These are phyloP conservation scores for Tetraselmis chui DNA, from an alignment of 139 green algal genomes.

Conservation along the genomic window DNA sequence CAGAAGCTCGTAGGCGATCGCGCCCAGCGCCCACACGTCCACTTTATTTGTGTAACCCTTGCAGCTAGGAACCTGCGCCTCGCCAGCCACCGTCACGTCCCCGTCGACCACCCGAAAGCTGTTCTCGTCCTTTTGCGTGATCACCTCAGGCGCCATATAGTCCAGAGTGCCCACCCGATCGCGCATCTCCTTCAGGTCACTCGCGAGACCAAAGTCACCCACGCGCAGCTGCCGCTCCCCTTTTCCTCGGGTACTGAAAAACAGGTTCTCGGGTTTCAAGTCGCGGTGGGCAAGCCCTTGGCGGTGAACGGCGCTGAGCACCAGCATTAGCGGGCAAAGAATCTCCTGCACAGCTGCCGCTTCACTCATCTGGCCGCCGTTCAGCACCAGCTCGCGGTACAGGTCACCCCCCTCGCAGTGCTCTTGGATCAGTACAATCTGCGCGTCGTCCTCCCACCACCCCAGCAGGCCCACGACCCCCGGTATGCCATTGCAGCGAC, in stretches of 20 bases:
- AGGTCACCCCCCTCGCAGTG: neutral
- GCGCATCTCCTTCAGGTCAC: constrained; percentile 19
- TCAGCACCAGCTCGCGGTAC: neutral
- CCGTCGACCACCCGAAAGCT: neutral
- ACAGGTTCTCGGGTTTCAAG: constrained; percentile 40
- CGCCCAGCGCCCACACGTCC: constrained; percentile 34
- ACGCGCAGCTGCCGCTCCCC: neutral
- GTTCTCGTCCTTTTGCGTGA: neutral
- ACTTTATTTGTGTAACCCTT: constrained; percentile 32
- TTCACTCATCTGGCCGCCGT: neutral
- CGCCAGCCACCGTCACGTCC: neutral
- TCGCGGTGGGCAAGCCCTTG: constrained; percentile 9
- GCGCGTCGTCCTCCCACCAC: neutral
- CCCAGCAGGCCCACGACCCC: neutral
- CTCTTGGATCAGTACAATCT: neutral
- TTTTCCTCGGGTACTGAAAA: constrained; percentile 2
- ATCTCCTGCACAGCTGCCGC: neutral
- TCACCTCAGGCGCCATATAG: constrained; percentile 49
- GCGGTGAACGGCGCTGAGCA: constrained; percentile 3
- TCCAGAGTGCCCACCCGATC: constrained; percentile 40
- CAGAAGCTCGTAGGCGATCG: constrained; percentile 42
- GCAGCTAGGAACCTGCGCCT: neutral
- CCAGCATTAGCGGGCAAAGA: neutral
- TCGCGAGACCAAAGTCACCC: constrained; percentile 38
- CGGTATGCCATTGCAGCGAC: neutral